Base-by-base conservation (phyloP, 768 basidiomycete species). In the Multifurca ochricompacta region DNA sequence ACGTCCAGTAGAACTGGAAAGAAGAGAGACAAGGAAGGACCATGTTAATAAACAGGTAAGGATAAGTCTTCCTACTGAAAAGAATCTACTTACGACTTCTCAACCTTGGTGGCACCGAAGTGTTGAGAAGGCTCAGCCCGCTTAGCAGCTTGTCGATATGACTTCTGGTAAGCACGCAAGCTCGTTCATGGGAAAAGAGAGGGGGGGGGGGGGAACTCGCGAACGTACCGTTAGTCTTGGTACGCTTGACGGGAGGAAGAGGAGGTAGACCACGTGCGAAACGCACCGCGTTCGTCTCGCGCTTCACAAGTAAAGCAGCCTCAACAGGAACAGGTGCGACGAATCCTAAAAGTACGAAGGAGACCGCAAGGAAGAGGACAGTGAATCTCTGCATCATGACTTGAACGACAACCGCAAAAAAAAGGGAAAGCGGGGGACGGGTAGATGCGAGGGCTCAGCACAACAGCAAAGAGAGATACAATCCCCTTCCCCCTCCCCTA, bases 181-280 rank as follows among this genome's bases (percentile, higher is more conserved):
- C 3, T 31, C 37, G 30, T 37, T 11, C 18, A 39, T n/a, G n/a
- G n/a, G n/a, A n/a, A n/a, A n/a, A n/a, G n/a, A n/a, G n/a, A n/a
- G n/a, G n/a, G n/a, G n/a, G n/a, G 2, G 8, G 3, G 13, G 3
- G 4, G 2, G 11, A 16, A 1, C 13, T 13, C 4, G n/a, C n/a
- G n/a, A 4, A 51, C 40, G 32, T 18, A 51, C 50, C 13, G 14
- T n/a, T 8, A 13, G 50, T 35, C 40, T 28, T 32, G 42, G 37
- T 39, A 10, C 34, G 46, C 34, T 9, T 49, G 18, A 19, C 18
- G 16, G 36, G 36, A 8, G 35, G 25, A 27, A 18, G 23, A 25
- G 48, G 36, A 25, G 18, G 36, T 9, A 21, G 8, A 10, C 27
- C 27, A 16, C 18, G 32, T 21, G 34, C 47, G 7, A 48, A 48